These are phyloP conservation scores for Penicillium malachiteum DNA, from an alignment of 495 filamentous ascomycete genomes.

Conservation along the genomic window DNA sequence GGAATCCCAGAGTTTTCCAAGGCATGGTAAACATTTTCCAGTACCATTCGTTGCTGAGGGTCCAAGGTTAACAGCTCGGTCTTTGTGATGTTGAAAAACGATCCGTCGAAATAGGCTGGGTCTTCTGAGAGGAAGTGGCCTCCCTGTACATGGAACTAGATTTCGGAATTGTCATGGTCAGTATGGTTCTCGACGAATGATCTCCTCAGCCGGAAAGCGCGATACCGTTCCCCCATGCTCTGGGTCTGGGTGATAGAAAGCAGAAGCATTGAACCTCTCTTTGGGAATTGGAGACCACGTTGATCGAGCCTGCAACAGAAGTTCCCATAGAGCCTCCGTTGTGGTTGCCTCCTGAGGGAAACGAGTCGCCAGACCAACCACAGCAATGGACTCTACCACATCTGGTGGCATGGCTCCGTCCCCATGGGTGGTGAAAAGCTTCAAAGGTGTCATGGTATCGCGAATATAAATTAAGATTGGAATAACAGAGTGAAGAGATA, in stretches of 20 bases:
- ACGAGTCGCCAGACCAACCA: slow-evolving; percentile 56
- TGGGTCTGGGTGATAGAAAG: slow-evolving; percentile 33
- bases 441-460: background rate
- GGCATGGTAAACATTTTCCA: slow-evolving; percentile 60
- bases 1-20: slow-evolving; percentile 29
- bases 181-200: too few relatives aligned
- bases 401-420: slow-evolving; percentile 8
- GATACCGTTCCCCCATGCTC: slow-evolving; percentile 32
- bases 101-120: slow-evolving; percentile 40
- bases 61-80: slow-evolving; percentile 49
- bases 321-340: slow-evolving; percentile 44
- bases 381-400: slow-evolving; percentile 47
- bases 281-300: slow-evolving; percentile 53
- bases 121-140: slow-evolving; percentile 37
- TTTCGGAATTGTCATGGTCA: background rate
- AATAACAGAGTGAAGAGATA: background rate
- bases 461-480: background rate
- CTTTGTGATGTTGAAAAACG: slow-evolving; percentile 59
- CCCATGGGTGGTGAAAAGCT: background rate
- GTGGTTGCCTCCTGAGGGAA: slow-evolving; percentile 53
- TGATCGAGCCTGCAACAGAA: slow-evolving; percentile 41
- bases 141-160: slow-evolving; percentile 23
- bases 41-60: slow-evolving; percentile 49
- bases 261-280: slow-evolving; percentile 56
- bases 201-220: background rate